Base-by-base conservation (phyloP, 129 eudicot species). In the Tanacetum coccineum region DNA sequence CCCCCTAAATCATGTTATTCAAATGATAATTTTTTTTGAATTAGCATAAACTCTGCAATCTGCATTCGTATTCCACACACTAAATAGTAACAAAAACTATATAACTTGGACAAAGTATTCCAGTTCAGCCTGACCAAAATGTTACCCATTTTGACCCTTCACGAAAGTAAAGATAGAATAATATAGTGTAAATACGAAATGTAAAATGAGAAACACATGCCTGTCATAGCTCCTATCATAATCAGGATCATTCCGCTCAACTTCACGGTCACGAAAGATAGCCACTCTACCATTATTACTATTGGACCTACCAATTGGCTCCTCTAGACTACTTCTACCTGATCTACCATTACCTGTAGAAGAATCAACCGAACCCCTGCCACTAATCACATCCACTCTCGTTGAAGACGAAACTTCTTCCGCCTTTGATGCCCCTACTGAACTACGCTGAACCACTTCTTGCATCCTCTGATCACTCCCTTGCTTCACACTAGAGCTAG, bases 181-280 rank as follows among this genome's bases (percentile, higher is more conserved):
- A 28, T n/a, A 51, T 12, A 25, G 7, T 62, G 30, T 10, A 66
- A 49, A n/a, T 6, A 22, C 42, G 17, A 17, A 17, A 51, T 13
- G 4, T 36, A 36, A 12, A 18, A 36, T 3, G 64, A 28, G 64
- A 20, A 53, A 20, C 28, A 58, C 62, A 13, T 71, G 81, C 96
- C 96, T 81, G 76, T 89, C 96, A 75, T 89, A 89, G 81, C 77
- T 89, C 78, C 96, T 79, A 70, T 89, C 90, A 79, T 77, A 89
- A 81, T 89, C 96, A 72, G 96, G 96, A 78, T 89, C 96, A 64
- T 89, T 83, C 45, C 87, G 83, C 53, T 89, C 96, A 79, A 86
- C 82, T 77, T 89, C 96, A 58, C 81, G 96, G 65, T 89, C 96
- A 60, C 96, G 87, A 59, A 89, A 81, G 51, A 89, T 89, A 62